Base-by-base conservation (phyloP, 345 rosid species). In the Gynandropsis gynandra region DNA sequence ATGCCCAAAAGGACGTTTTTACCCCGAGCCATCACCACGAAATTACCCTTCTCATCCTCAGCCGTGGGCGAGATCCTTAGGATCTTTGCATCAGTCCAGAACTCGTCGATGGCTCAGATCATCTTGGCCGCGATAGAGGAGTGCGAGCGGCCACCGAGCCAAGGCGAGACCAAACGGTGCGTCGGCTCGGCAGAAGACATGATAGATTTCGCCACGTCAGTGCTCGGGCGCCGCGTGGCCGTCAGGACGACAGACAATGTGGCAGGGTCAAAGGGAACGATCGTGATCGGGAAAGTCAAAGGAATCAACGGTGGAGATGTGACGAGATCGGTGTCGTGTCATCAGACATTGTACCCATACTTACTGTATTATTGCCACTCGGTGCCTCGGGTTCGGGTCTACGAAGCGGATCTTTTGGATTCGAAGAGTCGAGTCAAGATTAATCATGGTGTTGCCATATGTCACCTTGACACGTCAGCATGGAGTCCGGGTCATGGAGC, bases 1-100 rank as follows among this genome's bases (percentile, higher is more conserved):
- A 84, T 87, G 98, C 98, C 98, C 9, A 49, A 62, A 63, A 84
- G 98, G 77, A 76, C 96, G 35, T 83, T 90, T 81, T 64, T 86
- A 52, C 95, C 97, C 66, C 88, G 87, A 3, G 50, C 66, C 1
- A 80, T 89, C n/a, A 19, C 62, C 3, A 73, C 84, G 0, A 80
- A 81, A 36, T 40, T 86, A 45, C 94, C 95, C 0, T 79, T 85
- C 47, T 76, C 95, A 3, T 63, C 80, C 7, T 44, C 75, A 1
- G 37, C 61, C 29, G 44, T 74, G 1, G 15, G 18, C 0, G 72
- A 65, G 27, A 37, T 89, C 17, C 70, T 61, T 51, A 12, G 40
- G 9, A 62, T 70, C 9, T 89, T 85, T 45, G 74, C 65, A 51
- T 89, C 95, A 4, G 63, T 42, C 0, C 85, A 83, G 32, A 79